Evolutionary conservation across 352 stramenopile genomes (phyloP).

Genomic region (Pythium monospermum): DNA sequence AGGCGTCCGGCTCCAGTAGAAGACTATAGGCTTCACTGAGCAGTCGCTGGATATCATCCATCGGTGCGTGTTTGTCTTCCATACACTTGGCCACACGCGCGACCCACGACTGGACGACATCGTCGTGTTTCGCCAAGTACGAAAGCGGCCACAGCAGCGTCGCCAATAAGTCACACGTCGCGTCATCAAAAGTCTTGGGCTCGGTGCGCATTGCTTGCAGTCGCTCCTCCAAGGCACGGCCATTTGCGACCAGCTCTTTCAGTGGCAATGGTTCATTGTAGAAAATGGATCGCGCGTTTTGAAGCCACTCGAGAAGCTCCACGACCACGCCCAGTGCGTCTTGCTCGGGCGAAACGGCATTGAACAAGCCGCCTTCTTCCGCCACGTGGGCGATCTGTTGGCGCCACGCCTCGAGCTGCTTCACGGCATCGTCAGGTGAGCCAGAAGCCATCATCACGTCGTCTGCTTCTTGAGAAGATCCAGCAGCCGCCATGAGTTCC

Average conservation of each 20-base stretch:
- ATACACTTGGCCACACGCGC: slow-evolving; percentile 52
- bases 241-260: slow-evolving; percentile 51
- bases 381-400: slow-evolving; percentile 50
- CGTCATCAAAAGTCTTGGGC: slow-evolving; percentile 19
- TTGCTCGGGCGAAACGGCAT: slow-evolving; percentile 56
- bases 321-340: slow-evolving; percentile 40
- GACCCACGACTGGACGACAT: slow-evolving; percentile 60
- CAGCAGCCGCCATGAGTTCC: slow-evolving; percentile 34
- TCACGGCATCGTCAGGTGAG: slow-evolving; percentile 63
- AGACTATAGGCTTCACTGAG: slow-evolving; percentile 53
- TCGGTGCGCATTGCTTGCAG: slow-evolving; percentile 21
- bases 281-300: slow-evolving; percentile 70
- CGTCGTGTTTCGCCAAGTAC: slow-evolving; percentile 58
- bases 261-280: slow-evolving; percentile 72
- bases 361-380: slow-evolving; percentile 65
- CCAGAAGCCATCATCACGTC: slow-evolving; percentile 21
- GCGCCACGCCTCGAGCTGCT: slow-evolving; percentile 63
- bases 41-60: slow-evolving; percentile 50
- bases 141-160: slow-evolving; percentile 69
- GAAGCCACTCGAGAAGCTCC: slow-evolving; percentile 71
- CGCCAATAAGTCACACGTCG: slow-evolving; percentile 38
- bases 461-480: no score
- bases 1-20: slow-evolving; percentile 66
- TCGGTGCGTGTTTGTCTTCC: slow-evolving; percentile 49
- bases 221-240: slow-evolving; percentile 30